phyloP scores from a whole-genome alignment of 352 stramenopile species.

The Globisporangium yorkense region DNA sequence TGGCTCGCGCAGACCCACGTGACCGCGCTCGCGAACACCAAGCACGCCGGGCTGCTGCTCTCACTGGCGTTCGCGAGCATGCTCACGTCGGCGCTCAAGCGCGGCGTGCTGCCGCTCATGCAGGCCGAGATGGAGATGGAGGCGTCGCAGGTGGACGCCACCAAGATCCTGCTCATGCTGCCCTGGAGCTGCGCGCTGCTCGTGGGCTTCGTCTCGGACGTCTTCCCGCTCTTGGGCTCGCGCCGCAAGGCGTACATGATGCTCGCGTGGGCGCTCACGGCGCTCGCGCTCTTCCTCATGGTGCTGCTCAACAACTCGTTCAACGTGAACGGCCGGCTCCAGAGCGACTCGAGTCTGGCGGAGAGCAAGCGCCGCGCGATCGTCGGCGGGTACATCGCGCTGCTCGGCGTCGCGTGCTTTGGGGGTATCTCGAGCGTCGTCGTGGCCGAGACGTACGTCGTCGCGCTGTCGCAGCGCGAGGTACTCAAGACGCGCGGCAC shows the following conservation, averaged over 20 bases:
- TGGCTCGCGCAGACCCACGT: conserved; percentile 15
- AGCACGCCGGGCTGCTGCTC: conserved; percentile 28
- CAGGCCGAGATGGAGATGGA: conserved; percentile 30
- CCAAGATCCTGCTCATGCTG: conserved; percentile 28
- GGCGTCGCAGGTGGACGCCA: conserved; percentile 28
- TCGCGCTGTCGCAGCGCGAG: conserved; percentile 33
- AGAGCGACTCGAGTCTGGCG: conserved; percentile 16
- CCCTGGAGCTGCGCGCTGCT: conserved; percentile 28
- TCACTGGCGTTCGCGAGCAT: conserved; percentile 34
- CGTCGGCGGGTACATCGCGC: conserved; percentile 27
- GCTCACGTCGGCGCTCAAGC: conserved; percentile 36
- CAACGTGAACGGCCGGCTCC: conserved; percentile 15
- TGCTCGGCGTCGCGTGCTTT: conserved; percentile 35
- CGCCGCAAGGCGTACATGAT: conserved; percentile 19
- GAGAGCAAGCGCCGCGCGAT: conserved; percentile 14
- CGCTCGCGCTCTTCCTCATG: conserved; percentile 30
- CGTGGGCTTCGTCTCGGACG: conserved; percentile 15
- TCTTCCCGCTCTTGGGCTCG: conserved; percentile 12
- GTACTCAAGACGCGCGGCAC: conserved; percentile 22
- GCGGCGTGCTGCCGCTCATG: conserved; percentile 30
- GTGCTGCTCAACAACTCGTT: conserved; percentile 27
- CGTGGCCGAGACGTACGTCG: conserved; percentile 35
- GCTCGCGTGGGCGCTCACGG: conserved; percentile 15
- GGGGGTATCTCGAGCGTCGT: conserved; percentile 34
- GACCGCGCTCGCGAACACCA: conserved; percentile 14